Evolutionary conservation across 305 asterid species (phyloP), one percentile per base, ranked within the genome.

Genomic region (Fraxinus nigra): DNA sequence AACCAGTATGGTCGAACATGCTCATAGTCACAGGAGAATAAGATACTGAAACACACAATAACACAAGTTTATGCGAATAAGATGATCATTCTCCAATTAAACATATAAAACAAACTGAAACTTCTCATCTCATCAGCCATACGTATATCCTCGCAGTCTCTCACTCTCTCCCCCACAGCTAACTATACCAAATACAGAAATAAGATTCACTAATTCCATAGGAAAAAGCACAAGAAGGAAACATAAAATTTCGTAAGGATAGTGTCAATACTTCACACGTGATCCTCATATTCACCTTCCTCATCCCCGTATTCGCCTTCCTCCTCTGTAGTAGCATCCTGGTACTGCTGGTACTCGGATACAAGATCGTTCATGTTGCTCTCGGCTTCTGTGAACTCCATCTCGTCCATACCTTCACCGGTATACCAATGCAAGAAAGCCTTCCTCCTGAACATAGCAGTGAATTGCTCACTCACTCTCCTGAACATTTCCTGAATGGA

Each of bases 401-500:
- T 67, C 18, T 67, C 74, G 0, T 67, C 74, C 74, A 67, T 67
- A 28, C 74, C 74, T 67, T 67, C 74, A 67, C 38, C 74, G 0
- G 74, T 67, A 26, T 67, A 67, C 74, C 74, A 67, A 28, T 67
- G 74, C 74, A 67, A 67, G 74, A 67, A 67, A 67, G 74, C 74
- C 18, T 67, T 67, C 74, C 74, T 67, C 38, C 74, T 67, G 20
- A 67, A 67, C 38, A 67, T 67, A 73, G 83, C 83, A 73, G 83
- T 80, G 46, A 80, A 80, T 38, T 80, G 83, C 79, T 67, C 74
- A 1, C 74, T 67, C 74, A 67, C 74, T 28, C 74, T 67, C 74
- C 74, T 67, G 3, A 67, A 80, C 83, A 80, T 80, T 56, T 80
- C 83, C 75, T 80, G 79, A 33, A 80, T 80, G 79, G 83, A 80